phyloP scores from a whole-genome alignment of 371 early-diverging fungal genomes.

The Syncephalastrum sp. region DNA sequence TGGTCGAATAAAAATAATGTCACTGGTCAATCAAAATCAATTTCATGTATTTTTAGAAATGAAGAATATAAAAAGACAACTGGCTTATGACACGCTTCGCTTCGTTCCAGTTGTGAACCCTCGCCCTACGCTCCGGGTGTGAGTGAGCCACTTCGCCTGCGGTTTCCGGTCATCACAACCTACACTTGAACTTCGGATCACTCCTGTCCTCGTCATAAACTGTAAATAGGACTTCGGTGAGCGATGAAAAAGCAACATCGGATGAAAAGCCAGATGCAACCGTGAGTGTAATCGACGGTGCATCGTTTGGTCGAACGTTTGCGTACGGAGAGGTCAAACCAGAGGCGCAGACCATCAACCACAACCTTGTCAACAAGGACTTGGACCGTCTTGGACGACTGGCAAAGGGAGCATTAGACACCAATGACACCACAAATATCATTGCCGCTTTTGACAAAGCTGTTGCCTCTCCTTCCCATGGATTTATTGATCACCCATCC shows the following conservation, averaged over 20 bases:
- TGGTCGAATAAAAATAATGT: too few species aligned
- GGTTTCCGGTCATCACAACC: too few species aligned
- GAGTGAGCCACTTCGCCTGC: too few species aligned
- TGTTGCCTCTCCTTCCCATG: constrained; percentile 1
- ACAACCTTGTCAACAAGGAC: constrained; percentile 1
- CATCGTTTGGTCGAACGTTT: constrained; percentile 3
- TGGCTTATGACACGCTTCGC: too few species aligned
- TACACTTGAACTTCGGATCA: too few species aligned
- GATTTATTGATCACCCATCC: not conserved
- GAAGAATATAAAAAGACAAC: too few species aligned
- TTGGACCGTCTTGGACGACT: constrained; percentile 1
- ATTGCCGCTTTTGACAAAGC: constrained; percentile 2
- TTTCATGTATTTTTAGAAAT: too few species aligned
- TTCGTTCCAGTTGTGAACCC: too few species aligned
- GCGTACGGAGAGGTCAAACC: constrained; percentile 1
- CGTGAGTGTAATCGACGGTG: not conserved
- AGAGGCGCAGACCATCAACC: not conserved
- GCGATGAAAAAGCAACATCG: not conserved
- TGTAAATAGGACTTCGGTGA: not conserved
- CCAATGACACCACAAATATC: constrained; percentile 3
- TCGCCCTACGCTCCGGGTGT: too few species aligned
- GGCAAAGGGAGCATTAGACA: not conserved
- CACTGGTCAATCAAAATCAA: too few species aligned
- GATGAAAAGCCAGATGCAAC: not conserved
- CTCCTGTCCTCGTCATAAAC: too few species aligned